Evolutionary conservation across 192 early-diverging fungal genomes (phyloP).

Genomic region (Rhizoclosmatium globosum): DNA sequence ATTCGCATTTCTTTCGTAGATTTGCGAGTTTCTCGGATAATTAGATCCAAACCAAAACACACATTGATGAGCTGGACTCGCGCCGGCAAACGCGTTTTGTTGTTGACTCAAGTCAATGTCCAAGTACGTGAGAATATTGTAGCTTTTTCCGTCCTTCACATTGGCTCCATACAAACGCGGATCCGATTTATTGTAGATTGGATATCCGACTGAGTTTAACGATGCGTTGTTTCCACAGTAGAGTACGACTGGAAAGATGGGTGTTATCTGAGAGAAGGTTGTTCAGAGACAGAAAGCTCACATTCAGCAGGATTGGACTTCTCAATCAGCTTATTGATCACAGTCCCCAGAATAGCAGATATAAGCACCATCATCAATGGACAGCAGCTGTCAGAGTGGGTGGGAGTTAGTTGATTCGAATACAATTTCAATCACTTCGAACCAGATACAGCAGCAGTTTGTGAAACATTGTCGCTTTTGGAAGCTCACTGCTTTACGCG

Average conservation of each 20-base stretch:
- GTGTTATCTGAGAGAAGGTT: neutral
- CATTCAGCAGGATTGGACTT: slow-evolving; percentile 43
- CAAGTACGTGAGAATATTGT: slow-evolving; percentile 5
- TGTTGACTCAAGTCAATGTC: neutral
- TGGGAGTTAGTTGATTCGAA: neutral
- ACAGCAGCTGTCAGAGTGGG: slow-evolving; percentile 41
- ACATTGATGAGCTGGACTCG: slow-evolving; percentile 30
- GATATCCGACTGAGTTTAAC: slow-evolving; percentile 41
- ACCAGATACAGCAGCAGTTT: slow-evolving; percentile 36
- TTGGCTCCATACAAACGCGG: slow-evolving; percentile 17
- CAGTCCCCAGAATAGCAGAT: slow-evolving; percentile 61
- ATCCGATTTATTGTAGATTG: slow-evolving; percentile 43
- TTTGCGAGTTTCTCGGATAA: slow-evolving; percentile 34
- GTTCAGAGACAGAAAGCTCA: neutral
- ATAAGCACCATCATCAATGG: slow-evolving; percentile 74
- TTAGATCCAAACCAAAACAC: slow-evolving; percentile 55
- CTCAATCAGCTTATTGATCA: slow-evolving; percentile 60
- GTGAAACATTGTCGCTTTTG: slow-evolving; percentile 36
- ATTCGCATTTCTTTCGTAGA: slow-evolving; percentile 29
- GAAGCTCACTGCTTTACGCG: slow-evolving; percentile 22
- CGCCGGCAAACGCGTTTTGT: neutral
- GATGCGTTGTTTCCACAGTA: slow-evolving; percentile 50
- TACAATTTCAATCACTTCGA: neutral
- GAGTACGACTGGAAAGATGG: slow-evolving; percentile 23
- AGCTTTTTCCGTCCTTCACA: slow-evolving; percentile 7